Percentiles rank a stretch among this genome's conserved stretches.
phyloP scores from a whole-genome alignment of 2,329 filamentous ascomycete species.

The Sclerotinia sclerotiorum region DNA sequence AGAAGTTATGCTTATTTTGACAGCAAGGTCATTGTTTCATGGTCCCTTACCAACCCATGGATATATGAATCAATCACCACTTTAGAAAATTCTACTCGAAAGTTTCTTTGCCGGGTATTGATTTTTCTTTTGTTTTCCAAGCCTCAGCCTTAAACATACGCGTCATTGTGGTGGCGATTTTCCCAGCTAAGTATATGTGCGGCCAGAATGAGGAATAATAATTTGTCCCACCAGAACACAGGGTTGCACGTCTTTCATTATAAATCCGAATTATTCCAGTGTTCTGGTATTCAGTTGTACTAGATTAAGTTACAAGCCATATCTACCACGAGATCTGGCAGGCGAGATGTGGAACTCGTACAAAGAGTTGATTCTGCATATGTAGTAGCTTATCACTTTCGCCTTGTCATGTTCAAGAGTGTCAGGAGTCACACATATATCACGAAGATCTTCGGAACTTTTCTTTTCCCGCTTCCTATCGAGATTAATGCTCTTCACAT shows the following conservation, averaged over 20 bases:
- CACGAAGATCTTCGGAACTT: background rate
- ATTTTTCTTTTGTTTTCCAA: background rate
- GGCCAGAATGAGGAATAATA: background rate
- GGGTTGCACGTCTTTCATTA: background rate
- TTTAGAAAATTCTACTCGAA: background rate
- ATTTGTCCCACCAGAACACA: slow-evolving; percentile 4
- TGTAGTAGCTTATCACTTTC: background rate
- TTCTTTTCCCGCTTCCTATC: background rate
- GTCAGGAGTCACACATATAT: background rate
- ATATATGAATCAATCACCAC: background rate
- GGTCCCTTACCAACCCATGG: background rate
- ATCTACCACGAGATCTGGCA: background rate
- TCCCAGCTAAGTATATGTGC: background rate
- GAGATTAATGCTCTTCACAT: background rate
- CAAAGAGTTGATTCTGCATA: background rate
- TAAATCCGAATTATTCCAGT: slow-evolving; percentile 5
- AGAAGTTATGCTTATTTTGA: background rate
- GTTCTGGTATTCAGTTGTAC: slow-evolving; percentile 11
- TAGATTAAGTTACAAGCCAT: slow-evolving; percentile 8
- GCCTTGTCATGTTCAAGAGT: background rate
- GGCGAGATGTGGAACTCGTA: background rate
- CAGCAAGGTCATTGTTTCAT: background rate
- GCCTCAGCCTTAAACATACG: slow-evolving; percentile 15
- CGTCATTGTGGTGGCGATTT: slow-evolving; percentile 4
- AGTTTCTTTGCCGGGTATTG: background rate